phyloP scores from a whole-genome alignment of 2,329 filamentous ascomycete genomes.

The Triangularia setosa region DNA sequence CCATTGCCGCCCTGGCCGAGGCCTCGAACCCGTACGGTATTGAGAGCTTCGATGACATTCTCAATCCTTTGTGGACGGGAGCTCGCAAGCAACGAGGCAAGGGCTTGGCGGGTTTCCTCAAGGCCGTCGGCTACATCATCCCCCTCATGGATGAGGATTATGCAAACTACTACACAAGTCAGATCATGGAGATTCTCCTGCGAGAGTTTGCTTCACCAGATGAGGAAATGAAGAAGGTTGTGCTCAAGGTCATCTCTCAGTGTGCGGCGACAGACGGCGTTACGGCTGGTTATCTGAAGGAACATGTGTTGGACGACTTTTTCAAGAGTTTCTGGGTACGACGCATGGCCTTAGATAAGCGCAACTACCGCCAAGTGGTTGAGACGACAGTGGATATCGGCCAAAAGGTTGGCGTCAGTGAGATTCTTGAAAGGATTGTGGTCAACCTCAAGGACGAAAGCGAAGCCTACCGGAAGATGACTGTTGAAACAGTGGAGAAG shows the following conservation, averaged over 20 bases:
- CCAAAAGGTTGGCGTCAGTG: slow-evolving; percentile 94
- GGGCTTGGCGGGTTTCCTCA: slow-evolving; percentile 89
- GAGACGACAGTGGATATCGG: slow-evolving; percentile 96
- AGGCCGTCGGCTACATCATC: slow-evolving; percentile 97
- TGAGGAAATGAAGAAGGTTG: slow-evolving; percentile 99
- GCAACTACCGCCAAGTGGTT: slow-evolving; percentile 96
- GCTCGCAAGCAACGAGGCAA: slow-evolving; percentile 95
- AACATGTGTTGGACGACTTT: slow-evolving; percentile 91
- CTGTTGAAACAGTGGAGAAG: slow-evolving; percentile 95
- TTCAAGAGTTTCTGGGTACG: slow-evolving; percentile 99
- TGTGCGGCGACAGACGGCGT: slow-evolving; percentile 93
- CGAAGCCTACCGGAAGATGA: slow-evolving; percentile 98
- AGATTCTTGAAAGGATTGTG: slow-evolving; percentile 91
- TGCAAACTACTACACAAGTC: slow-evolving; percentile 96
- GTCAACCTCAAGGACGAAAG: slow-evolving; percentile 97
- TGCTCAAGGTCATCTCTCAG: slow-evolving; percentile 94
- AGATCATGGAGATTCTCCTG: slow-evolving; percentile 98
- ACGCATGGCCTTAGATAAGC: slow-evolving; percentile 93
- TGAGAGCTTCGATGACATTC: slow-evolving; percentile 95
- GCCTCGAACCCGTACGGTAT: slow-evolving; percentile 98
- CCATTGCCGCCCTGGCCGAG: slow-evolving; percentile 91
- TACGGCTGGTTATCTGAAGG: slow-evolving; percentile 89
- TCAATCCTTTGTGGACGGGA: slow-evolving; percentile 96
- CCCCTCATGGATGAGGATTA: slow-evolving; percentile 99
- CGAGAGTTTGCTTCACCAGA: slow-evolving; percentile 95